Conservation (phyloP, 495 filamentous ascomycete genomes). For the Aspergillus carlsbadensis region DNA sequence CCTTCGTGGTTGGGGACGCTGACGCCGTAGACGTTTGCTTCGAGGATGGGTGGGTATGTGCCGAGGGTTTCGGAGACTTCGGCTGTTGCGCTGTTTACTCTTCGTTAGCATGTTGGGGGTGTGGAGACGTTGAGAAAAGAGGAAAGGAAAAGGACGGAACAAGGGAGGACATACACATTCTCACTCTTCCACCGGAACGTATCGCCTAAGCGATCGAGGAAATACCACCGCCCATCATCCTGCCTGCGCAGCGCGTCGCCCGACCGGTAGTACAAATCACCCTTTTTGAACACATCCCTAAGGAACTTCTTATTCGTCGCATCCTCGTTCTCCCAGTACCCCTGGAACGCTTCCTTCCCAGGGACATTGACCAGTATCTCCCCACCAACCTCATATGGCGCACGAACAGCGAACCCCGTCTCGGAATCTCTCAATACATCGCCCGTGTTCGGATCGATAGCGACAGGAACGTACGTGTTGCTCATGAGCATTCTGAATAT, state of each 20-base stretch:
- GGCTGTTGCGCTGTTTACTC: conserved; percentile 50
- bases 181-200: conserved; percentile 85
- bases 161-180: conserved; percentile 58
- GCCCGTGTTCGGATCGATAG: conserved; percentile 64
- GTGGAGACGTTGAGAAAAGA: no score
- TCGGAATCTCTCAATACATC: conserved; percentile 61
- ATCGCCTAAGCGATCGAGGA: conserved; percentile 74
- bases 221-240: conserved; percentile 73
- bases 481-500: conserved; percentile 49
- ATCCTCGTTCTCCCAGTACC: conserved; percentile 66
- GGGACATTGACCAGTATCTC: conserved; percentile 73
- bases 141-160: background rate
- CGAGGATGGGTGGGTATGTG: conserved; percentile 60
- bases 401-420: conserved; percentile 64
- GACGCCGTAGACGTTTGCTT: conserved; percentile 82
- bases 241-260: conserved; percentile 69
- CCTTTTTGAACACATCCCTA: conserved; percentile 68
- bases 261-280: conserved; percentile 72
- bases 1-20: conserved; percentile 68
- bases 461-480: conserved; percentile 62
- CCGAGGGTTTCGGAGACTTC: conserved; percentile 72
- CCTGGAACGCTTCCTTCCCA: conserved; percentile 58
- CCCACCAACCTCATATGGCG: conserved; percentile 65
- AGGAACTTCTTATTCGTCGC: conserved; percentile 70
- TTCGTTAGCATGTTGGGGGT: background rate